Conservation (phyloP, 306 rosid species). For the Cucumis hystrix region DNA sequence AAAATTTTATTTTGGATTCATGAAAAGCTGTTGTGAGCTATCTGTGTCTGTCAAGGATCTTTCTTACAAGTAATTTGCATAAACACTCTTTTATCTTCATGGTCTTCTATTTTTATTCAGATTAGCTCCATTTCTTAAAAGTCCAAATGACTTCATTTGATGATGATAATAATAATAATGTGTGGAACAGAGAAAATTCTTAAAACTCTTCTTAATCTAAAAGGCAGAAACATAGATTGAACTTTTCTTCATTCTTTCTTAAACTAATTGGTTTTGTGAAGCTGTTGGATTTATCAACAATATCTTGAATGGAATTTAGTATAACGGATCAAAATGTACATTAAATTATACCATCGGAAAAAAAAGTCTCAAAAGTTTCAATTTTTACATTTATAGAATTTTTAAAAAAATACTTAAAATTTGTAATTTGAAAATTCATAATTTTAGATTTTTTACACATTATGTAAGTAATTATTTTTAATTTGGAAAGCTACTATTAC, state of each 20-base stretch:
- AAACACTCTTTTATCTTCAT: background rate
- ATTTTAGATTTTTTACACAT: no score
- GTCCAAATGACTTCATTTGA: background rate
- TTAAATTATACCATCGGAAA: no score
- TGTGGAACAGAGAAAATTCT: no score
- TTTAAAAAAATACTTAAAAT: no score
- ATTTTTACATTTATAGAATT: no score
- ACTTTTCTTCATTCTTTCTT: background rate
- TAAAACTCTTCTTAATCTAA: background rate
- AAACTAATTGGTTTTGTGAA: background rate
- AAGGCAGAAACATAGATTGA: background rate
- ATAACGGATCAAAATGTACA: no score
- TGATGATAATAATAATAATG: background rate
- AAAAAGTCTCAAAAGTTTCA: no score
- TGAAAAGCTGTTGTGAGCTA: background rate
- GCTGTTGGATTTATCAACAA: background rate
- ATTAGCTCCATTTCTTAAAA: background rate
- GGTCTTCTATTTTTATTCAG: background rate
- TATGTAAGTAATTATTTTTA: no score
- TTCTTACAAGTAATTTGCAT: constrained; percentile 1
- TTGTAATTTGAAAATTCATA: no score
- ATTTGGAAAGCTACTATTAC: no score
- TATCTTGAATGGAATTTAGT: background rate
- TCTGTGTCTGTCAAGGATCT: constrained; percentile 3
- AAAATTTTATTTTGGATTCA: background rate